Conservation (phyloP, 345 rosid species). For the Trapa bicornis region DNA sequence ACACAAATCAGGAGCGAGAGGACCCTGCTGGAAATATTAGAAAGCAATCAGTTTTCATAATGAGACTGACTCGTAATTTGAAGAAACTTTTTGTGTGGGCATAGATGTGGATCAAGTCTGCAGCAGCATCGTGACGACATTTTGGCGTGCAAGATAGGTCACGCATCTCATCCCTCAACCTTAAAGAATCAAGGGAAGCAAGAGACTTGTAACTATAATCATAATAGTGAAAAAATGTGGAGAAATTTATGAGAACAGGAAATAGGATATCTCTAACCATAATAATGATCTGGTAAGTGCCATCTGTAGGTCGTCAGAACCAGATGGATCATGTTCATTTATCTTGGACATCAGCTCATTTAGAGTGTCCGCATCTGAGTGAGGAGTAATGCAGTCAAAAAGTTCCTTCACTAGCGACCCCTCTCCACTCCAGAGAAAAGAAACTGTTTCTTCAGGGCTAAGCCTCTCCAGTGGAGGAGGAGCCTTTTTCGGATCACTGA, state of each 20-base stretch:
- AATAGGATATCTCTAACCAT: conserved; percentile 46
- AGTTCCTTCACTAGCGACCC: conserved; percentile 86
- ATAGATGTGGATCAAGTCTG: conserved; percentile 88
- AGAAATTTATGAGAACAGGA: conserved; percentile 5
- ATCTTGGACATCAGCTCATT: conserved; percentile 68
- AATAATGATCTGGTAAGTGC: conserved; percentile 76
- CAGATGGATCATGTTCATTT: conserved; percentile 57
- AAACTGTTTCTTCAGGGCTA: conserved; percentile 54
- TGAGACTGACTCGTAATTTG: conserved; percentile 56
- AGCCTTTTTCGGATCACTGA: conserved; percentile 86
- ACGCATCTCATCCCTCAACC: conserved; percentile 94
- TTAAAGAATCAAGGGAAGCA: conserved; percentile 10
- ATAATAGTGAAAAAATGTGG: background rate
- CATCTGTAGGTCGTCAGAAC: conserved; percentile 45
- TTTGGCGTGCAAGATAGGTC: conserved; percentile 81
- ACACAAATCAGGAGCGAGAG: background rate
- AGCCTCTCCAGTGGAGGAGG: conserved; percentile 95
- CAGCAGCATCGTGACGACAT: conserved; percentile 97
- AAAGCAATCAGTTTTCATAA: background rate
- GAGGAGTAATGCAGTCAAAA: conserved; percentile 69
- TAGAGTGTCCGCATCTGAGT: conserved; percentile 43
- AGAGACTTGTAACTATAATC: background rate
- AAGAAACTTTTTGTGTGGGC: conserved; percentile 82
- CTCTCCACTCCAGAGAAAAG: conserved; percentile 79
- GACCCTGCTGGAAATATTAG: background rate